Evolutionary conservation across 2,329 filamentous ascomycete genomes (phyloP).

Genomic region (Ustilaginoidea virens): DNA sequence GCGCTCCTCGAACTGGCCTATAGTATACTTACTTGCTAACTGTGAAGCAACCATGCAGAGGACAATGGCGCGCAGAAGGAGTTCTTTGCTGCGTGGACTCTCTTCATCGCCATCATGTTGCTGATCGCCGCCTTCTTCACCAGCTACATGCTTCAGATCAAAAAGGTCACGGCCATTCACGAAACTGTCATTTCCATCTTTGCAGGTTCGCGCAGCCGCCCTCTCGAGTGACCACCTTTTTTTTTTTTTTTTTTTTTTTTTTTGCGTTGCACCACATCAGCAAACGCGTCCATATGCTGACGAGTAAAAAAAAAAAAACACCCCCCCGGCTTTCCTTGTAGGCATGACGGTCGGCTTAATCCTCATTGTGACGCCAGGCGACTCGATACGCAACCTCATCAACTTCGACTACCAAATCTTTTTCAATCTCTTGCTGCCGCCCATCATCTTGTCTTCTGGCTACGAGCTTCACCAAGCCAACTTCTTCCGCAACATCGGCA

Average conservation of each 20-base stretch:
- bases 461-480: conserved; percentile 98
- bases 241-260: too few relatives aligned
- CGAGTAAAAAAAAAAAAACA: too few relatives aligned
- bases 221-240: too few relatives aligned
- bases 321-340: too few relatives aligned
- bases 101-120: conserved; percentile 91
- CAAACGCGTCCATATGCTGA: too few relatives aligned
- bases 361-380: conserved; percentile 64
- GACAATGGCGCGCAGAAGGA: conserved; percentile 82
- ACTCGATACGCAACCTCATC: conserved; percentile 77
- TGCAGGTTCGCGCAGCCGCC: conserved; percentile 55
- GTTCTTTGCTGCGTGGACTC: conserved; percentile 87
- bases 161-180: conserved; percentile 92
- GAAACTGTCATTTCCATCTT: conserved; percentile 98
- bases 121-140: conserved; percentile 91
- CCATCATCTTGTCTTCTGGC: conserved; percentile 91
- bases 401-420: conserved; percentile 99
- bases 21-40: conserved; percentile 2
- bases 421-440: conserved; percentile 96
- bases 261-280: too few relatives aligned
- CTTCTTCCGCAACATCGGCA: conserved; percentile 97
- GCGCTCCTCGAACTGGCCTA: too few relatives aligned
- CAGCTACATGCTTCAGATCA: conserved; percentile 91
- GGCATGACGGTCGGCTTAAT: conserved; percentile 92
- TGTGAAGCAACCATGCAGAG: conserved; percentile 29